Evolutionary conservation across 805 yeast genomes (phyloP), one percentile per base, ranked within the genome.

Genomic region (Saccharomycopsis javanensis): DNA sequence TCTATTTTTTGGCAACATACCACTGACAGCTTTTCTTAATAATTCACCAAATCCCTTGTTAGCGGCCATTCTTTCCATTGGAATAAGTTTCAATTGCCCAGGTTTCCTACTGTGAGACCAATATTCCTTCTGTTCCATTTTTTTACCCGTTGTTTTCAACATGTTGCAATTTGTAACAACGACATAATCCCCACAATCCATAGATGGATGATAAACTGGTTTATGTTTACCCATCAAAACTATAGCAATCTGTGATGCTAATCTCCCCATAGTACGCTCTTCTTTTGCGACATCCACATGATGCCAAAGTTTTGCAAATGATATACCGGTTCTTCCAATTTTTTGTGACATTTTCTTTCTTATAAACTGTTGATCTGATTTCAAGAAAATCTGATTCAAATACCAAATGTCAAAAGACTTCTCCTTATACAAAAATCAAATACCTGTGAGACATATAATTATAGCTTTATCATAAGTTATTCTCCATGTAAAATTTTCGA

Each of bases 211-310:
- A 63, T 73, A 85, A 0, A 89, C 79, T 3, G 99, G 99, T 75
- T 94, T 94, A 74, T 94, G 97, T 70, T 94, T 94, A n/a, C 99
- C 99, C 72, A 88, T 89, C 46, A 94, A 77, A 0, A 94, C 83
- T 31, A 82, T 76, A 27, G 99, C 97, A 57, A 94, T 90, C 57
- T 84, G 78, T 0, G 96, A 77, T 3, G 99, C 98, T 57, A 94
- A 71, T 68, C 98, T 85, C 68, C 99, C 99, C 52, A 94, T 72
- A 0, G 97, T 84, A 66, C 99, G 80, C 37, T 76, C 72, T 56
- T 94, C 99, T 53, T 81, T 77, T 13, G 96, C 88, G 35, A 89
- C 79, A 69, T 95, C 98, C 35, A 94, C 87, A 68, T 91, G 96
- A 68, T 92, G 98, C 99, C 99, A 94, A 48, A 85, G 77, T 63